These are phyloP conservation scores for Cryptococcus floricola DNA, from an alignment of 1,284 basidiomycete genomes.

Conservation along the genomic window DNA sequence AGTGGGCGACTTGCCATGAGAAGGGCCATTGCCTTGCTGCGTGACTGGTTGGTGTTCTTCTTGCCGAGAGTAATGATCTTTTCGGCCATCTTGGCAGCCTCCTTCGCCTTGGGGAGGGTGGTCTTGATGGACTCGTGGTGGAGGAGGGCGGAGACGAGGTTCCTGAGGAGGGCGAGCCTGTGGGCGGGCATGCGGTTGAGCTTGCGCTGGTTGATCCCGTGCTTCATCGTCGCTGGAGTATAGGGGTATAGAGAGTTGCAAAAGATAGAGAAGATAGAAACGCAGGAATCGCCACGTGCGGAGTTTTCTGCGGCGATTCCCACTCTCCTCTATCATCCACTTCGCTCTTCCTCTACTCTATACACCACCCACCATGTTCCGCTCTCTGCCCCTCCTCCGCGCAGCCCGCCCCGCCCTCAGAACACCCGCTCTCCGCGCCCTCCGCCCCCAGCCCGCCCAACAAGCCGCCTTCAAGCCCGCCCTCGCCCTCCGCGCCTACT, in stretches of 20 bases:
- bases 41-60: constrained; percentile 64
- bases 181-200: constrained; percentile 82
- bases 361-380: constrained; percentile 29
- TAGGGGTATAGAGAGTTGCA: not conserved
- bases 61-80: constrained; percentile 91
- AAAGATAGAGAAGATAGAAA: not conserved
- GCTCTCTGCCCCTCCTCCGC: constrained; percentile 20
- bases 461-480: not conserved
- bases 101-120: constrained; percentile 92
- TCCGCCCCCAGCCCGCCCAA: constrained; percentile 4
- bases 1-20: constrained; percentile 54
- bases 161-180: constrained; percentile 80
- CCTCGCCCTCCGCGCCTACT: constrained; percentile 56
- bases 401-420: constrained; percentile 19
- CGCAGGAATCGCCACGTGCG: not conserved
- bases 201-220: constrained; percentile 83
- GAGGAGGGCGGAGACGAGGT: constrained; percentile 89
- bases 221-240: constrained; percentile 64
- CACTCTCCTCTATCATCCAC: not conserved
- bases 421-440: constrained; percentile 10
- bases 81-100: constrained; percentile 85
- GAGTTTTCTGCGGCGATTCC: constrained; percentile 1
- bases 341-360: not conserved
- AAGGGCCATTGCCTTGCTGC: constrained; percentile 66
- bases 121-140: constrained; percentile 96